Evolutionary conservation across 805 yeast species (phyloP), one percentile per base, ranked within the genome.

Genomic region (Candida multigemmis): DNA sequence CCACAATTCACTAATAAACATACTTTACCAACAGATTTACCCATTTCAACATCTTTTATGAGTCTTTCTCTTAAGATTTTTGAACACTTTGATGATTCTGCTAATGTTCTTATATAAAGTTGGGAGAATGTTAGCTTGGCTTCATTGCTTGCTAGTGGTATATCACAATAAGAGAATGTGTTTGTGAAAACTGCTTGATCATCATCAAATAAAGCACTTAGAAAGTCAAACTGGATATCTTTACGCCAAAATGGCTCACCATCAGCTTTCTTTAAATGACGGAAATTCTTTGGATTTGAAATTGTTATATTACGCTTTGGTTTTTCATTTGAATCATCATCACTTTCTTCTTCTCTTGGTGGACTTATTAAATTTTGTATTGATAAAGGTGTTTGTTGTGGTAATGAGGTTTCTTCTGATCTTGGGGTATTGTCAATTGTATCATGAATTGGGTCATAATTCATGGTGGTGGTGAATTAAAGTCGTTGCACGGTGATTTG

Each of bases 1-100:
- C 97, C 97, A 29, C 87, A 74, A 46, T 89, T 89, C 11, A 89
- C 96, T 34, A 89, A 61, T 20, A 89, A 54, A 37, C 95, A 85
- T 13, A 85, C 77, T 65, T 84, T 74, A 29, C 84, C 79, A 12
- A 83, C 82, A 11, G 84, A 73, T 21, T 74, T 60, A 1, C 84
- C 81, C 53, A 70, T 65, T 22, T 71, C 70, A 34, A 65, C 68
- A 35, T 79, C 84, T 30, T 60, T 56, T 24, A 77, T 49, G 19
- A 89, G 56, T 34, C 93, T 71, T 37, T 86, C 96, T 33, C 84
- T 73, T 28, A 89, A 62, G 4, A 89, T 74, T 41, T 77, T 79
- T 5, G 96, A 84, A 36, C 89, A 78, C 45, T 85, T 86, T 23
- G 79, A 65, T 7, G 93, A 79, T 32, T 82, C 77, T 4, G 94